phyloP scores from a whole-genome alignment of 164 flowering plant species.

The Cinnamomum micranthum region DNA sequence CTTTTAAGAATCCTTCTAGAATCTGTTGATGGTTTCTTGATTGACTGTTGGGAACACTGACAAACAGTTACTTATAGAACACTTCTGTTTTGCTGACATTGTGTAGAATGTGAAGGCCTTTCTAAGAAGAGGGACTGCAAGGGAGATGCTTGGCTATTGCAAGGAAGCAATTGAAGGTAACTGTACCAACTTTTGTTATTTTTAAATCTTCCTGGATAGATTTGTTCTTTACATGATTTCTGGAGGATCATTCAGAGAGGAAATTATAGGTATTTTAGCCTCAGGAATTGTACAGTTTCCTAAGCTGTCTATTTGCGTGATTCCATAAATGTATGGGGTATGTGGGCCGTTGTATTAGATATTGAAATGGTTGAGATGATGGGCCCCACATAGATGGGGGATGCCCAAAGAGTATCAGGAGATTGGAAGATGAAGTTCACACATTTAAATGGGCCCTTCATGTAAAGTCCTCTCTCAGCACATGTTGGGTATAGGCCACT shows the following conservation, averaged over 20 bases:
- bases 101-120: constrained; percentile 85
- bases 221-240: neutral
- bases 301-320: neutral
- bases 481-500: neutral
- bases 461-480: neutral
- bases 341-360: neutral
- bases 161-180: constrained; percentile 91
- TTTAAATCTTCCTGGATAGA: neutral
- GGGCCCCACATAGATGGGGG: neutral
- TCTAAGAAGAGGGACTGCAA: constrained; percentile 88
- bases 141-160: constrained; percentile 91
- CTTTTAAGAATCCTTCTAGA: neutral
- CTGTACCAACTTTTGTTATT: neutral
- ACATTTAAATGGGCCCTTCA: neutral
- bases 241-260: neutral
- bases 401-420: neutral
- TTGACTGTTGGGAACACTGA: neutral
- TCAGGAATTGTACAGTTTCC: neutral
- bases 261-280: neutral
- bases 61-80: neutral
- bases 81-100: neutral
- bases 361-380: neutral
- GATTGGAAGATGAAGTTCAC: neutral
- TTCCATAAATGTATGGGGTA: neutral
- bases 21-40: constrained; percentile 1